These are phyloP conservation scores for Trichomonas tenax DNA, from an alignment of 208 protist species.

Conservation along the genomic window DNA sequence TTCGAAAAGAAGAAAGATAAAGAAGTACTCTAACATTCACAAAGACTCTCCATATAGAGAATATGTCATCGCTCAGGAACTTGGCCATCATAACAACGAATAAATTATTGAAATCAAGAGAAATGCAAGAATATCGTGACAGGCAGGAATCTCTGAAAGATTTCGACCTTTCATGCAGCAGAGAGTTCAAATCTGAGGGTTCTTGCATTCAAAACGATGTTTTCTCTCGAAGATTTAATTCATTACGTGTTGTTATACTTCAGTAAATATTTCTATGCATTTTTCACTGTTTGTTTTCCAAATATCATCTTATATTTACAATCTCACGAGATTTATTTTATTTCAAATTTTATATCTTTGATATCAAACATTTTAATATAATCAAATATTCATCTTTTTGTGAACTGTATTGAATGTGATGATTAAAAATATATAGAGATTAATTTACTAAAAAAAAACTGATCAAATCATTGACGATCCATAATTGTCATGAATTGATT, in stretches of 20 bases:
- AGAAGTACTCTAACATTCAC: not conserved
- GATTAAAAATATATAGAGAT: too few relatives aligned
- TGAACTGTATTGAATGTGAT: too few relatives aligned
- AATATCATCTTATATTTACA: too few relatives aligned
- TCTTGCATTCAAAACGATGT: not conserved
- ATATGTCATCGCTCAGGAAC: not conserved
- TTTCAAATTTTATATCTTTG: too few relatives aligned
- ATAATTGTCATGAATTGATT: not conserved
- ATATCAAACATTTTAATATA: too few relatives aligned
- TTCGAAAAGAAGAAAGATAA: not conserved
- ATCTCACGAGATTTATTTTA: too few relatives aligned
- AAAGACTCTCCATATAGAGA: not conserved
- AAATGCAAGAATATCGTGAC: not conserved
- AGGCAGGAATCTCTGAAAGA: not conserved
- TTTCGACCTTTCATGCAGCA: not conserved
- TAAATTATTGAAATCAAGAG: not conserved
- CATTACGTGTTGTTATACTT: not conserved
- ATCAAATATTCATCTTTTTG: too few relatives aligned
- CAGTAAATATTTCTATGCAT: not conserved
- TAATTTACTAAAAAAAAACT: too few relatives aligned
- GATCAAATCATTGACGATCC: not conserved
- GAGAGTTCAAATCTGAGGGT: not conserved
- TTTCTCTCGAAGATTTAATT: not conserved
- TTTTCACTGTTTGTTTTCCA: too few relatives aligned
- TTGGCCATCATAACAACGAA: not conserved